Base-by-base conservation (phyloP, 345 rosid species). In the Adansonia digitata region DNA sequence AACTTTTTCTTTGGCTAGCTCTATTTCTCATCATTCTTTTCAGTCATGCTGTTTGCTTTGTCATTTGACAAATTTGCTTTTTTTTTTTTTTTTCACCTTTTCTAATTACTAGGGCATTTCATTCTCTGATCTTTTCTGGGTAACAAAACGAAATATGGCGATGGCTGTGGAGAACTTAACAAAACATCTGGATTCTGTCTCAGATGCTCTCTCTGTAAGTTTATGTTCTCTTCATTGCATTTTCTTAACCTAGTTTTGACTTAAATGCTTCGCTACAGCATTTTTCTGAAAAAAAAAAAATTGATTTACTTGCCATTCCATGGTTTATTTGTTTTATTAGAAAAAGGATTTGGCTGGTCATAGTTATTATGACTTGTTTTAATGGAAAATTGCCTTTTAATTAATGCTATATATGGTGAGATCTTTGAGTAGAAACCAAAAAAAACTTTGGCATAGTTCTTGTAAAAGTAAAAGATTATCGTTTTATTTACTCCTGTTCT, bases 41-140 rank as follows among this genome's bases (percentile, higher is more conserved):
- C 7, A 70, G 22, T 10, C 8, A 7, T 52, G 26, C 6, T 63
- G 14, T 29, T 6, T 10, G 3, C 4, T 27, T 10, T 18, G 20
- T 18, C 29, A 69, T 75, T 29, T 72, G 60, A 75, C 74, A 75
- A 34, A 79, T 57, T 17, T 34, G 18, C 26, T 34, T 40, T 20
- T 56, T 67, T 34, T 62, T 70, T 60, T 42, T 40, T 72, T 0
- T 27, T 48, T 31, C 17, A n/a, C 7, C 35, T 22, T 56, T 43
- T 45, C 17, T 10, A 40, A 75, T 68, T 52, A 49, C 74, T 60
- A 96, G 99, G 98, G 99, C n/a, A 74, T 88, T 76, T 87, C 94
- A 65, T 85, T 93, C 81, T 84, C 90, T 40, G 97, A 96, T 84
- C 91, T 96, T 39, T 87, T 90, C 94, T 96, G 92, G 72, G 86